Evolutionary conservation across 768 basidiomycete species (phyloP).

Genomic region (Podaxis rugospora): DNA sequence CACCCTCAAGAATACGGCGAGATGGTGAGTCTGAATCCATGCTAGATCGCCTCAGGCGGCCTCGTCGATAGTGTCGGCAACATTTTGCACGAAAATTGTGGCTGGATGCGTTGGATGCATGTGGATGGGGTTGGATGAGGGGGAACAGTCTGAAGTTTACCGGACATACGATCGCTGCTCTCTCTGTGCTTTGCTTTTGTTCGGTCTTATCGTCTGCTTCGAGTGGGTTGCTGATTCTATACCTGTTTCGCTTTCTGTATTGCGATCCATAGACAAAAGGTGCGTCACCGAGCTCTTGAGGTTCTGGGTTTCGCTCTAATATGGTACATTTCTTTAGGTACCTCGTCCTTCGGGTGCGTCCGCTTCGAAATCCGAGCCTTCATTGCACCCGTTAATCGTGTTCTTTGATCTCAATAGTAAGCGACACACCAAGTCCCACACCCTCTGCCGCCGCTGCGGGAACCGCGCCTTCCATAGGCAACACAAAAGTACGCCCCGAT

Average conservation of each 20-base stretch:
- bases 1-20: constrained; percentile 14
- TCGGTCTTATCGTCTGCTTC: neutral
- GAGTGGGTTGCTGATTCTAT: neutral
- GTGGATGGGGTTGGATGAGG: constrained; percentile 10
- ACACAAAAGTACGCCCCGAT: constrained; percentile 77
- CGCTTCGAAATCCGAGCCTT: neutral
- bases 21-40: constrained; percentile 13
- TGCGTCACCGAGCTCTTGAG: constrained; percentile 30
- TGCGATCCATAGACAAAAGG: constrained; percentile 71
- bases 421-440: constrained; percentile 95
- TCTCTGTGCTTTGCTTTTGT: neutral
- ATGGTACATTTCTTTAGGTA: constrained; percentile 49
- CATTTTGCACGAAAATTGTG: neutral
- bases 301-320: constrained; percentile 2
- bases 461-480: constrained; percentile 96
- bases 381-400: neutral
- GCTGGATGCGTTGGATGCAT: constrained; percentile 11
- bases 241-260: constrained; percentile 7
- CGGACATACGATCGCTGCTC: neutral
- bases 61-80: neutral
- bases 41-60: neutral
- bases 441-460: constrained; percentile 96
- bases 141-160: neutral
- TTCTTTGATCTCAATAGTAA: constrained; percentile 52
- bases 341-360: constrained; percentile 91